Percentiles rank a stretch among this genome's conserved stretches.
These are phyloP conservation scores for Globisporangium rhizosaccharum DNA, from an alignment of 352 stramenopile genomes.

Conservation along the genomic window DNA sequence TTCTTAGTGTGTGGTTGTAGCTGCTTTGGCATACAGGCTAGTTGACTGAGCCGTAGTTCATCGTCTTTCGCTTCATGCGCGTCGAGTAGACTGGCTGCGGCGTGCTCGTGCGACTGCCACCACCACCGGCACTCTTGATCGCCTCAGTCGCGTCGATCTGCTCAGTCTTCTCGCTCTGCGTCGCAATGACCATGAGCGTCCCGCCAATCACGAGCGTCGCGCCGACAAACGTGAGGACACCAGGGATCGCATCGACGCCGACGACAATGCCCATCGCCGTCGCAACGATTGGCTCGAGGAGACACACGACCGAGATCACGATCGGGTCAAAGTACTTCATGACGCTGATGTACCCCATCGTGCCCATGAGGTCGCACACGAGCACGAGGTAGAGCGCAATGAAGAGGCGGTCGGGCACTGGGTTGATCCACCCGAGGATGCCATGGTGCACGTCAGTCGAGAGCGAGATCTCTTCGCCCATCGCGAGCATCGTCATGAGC, in stretches of 20 bases:
- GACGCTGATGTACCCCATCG: constrained; percentile 79
- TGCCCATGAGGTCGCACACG: constrained; percentile 83
- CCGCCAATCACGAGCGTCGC: constrained; percentile 64
- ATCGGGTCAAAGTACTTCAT: constrained; percentile 92
- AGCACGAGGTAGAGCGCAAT: constrained; percentile 83
- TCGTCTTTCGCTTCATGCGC: constrained; percentile 38
- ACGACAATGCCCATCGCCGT: constrained; percentile 67
- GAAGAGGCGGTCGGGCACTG: constrained; percentile 43
- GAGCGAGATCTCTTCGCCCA: constrained; percentile 61
- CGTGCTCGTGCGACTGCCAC: constrained; percentile 15
- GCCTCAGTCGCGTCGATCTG: constrained; percentile 61
- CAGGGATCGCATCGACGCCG: constrained; percentile 74
- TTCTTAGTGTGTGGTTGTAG: neutral
- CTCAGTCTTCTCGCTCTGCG: constrained; percentile 34
- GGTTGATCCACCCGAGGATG: constrained; percentile 77
- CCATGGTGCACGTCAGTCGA: constrained; percentile 66
- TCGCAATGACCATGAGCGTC: constrained; percentile 66
- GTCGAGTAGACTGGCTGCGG: constrained; percentile 59
- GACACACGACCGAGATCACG: constrained; percentile 84
- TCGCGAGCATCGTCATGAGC: constrained; percentile 58
- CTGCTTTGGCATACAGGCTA: neutral
- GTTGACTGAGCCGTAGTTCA: constrained; percentile 39
- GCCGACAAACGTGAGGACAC: constrained; percentile 56
- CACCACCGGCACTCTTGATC: constrained; percentile 19
- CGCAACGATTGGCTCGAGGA: constrained; percentile 83